Evolutionary conservation across 208 protist genomes (phyloP), one percentile per base, ranked within the genome.

Genomic region (Jaenimonas drosophilae): DNA sequence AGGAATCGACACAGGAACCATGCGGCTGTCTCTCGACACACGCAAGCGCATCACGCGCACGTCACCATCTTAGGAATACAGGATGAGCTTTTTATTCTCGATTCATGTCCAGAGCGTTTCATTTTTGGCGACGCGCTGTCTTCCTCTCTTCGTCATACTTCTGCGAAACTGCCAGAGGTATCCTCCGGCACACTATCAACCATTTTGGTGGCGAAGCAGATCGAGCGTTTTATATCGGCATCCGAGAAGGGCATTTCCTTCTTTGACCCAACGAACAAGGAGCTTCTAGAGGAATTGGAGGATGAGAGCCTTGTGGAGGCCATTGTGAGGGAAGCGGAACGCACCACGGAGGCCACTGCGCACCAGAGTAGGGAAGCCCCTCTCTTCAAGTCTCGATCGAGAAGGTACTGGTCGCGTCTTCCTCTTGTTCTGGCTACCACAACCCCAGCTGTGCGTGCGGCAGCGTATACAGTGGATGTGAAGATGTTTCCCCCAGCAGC

Each of bases 21-120:
- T 51, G 17, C 46, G 36, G 4, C 24, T 17, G 48, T 49, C n/a
- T 5, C 43, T 27, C 51, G 38, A 12, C 44, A 45, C 19, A n/a
- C n/a, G n/a, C 38, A 38, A 37, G 27, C 33, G 36, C 36, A 54
- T 25, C 49, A 47, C n/a, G 48, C 57, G 26, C 77, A 77, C 17
- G 60, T 88, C n/a, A 91, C 83, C 0, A 39, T 91, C 14, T 44
- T 91, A 3, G 83, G 83, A 7, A 49, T 88, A 5, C 73, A 83
- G 31, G 83, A 91, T 41, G 83, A 91, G 57, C 48, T 91, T 47
- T 65, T 63, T 29, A 38, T 91, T 30, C 62, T 91, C 16, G 69
- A 81, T 49, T 25, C 31, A 17, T 76, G 74, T 51, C 49, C 43
- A 9, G 76, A 83, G 49, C 65, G 76, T 16, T 66, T 83, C 37